phyloP scores from a whole-genome alignment of 1,139 yeast species.

The Yamadazyma dendronema region DNA sequence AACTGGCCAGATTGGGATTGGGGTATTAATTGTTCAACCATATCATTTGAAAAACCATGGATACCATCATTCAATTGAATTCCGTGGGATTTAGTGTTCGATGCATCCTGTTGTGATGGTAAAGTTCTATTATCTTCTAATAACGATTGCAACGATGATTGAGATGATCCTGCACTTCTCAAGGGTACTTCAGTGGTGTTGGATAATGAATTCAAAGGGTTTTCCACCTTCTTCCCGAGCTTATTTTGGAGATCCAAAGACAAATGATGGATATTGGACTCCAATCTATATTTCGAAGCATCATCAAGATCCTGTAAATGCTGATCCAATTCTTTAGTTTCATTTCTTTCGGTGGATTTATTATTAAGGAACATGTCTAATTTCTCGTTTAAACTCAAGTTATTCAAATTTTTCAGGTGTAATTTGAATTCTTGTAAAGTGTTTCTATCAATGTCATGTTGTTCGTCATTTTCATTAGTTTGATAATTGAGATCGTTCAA shows the following conservation, averaged over 20 bases:
- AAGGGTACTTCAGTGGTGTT: constrained; percentile 28
- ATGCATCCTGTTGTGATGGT: constrained; percentile 17
- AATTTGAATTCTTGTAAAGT: constrained; percentile 24
- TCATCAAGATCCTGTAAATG: constrained; percentile 34
- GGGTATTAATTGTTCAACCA: constrained; percentile 38
- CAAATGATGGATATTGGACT: constrained; percentile 35
- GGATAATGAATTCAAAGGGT: constrained; percentile 36
- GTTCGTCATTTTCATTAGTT: constrained; percentile 10
- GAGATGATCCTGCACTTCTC: constrained; percentile 42
- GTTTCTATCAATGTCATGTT: constrained; percentile 22
- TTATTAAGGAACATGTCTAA: constrained; percentile 30
- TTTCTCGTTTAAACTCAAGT: constrained; percentile 39
- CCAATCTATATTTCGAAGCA: constrained; percentile 28
- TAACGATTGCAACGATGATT: constrained; percentile 44
- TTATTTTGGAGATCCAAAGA: constrained; percentile 34
- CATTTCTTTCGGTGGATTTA: constrained; percentile 8
- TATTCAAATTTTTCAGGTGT: constrained; percentile 28
- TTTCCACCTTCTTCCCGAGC: constrained; percentile 22
- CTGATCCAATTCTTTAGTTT: constrained; percentile 29
- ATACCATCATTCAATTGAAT: constrained; percentile 44
- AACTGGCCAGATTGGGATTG: constrained; percentile 4
- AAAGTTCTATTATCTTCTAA: constrained; percentile 36
- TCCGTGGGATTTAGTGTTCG: constrained; percentile 26
- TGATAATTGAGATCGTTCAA: constrained; percentile 8
- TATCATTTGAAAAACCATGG: constrained; percentile 41